Conservation (phyloP, 2,329 filamentous ascomycete genomes). For the Fusarium acutatum region DNA sequence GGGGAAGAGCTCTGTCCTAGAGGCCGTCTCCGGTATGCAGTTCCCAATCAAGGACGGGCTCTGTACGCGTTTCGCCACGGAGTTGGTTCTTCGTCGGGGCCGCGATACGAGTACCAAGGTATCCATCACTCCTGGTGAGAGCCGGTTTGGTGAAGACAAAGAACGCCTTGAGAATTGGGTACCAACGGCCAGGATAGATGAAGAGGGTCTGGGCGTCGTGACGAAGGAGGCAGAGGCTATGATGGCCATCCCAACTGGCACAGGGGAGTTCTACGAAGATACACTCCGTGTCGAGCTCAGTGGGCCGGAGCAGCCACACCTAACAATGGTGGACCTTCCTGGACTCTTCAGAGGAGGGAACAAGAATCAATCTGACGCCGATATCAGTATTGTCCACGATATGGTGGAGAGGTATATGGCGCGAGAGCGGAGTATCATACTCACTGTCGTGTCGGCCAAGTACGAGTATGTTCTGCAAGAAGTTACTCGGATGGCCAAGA, state of each 20-base stretch:
- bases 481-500: constrained; percentile 57
- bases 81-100: constrained; percentile 61
- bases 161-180: background rate
- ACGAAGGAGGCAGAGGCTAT: constrained; percentile 51
- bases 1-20: constrained; percentile 71
- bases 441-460: constrained; percentile 66
- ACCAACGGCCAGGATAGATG: constrained; percentile 35
- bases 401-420: constrained; percentile 67
- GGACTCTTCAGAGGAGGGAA: constrained; percentile 54
- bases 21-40: constrained; percentile 68
- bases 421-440: constrained; percentile 64
- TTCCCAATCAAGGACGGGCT: constrained; percentile 68
- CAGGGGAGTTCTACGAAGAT: constrained; percentile 55
- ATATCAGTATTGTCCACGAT: constrained; percentile 54
- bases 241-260: constrained; percentile 58
- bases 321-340: constrained; percentile 69
- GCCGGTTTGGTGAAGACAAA: background rate
- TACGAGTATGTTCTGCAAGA: constrained; percentile 67
- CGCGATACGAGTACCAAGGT: constrained; percentile 45
- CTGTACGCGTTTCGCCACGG: constrained; percentile 70
- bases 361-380: constrained; percentile 55
- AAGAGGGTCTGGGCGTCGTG: constrained; percentile 39
- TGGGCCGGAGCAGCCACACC: constrained; percentile 58
- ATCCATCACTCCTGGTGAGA: constrained; percentile 39
- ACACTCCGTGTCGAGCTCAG: constrained; percentile 59